Base-by-base conservation (phyloP, 495 filamentous ascomycete genomes). In the Neurospora tetraspora region DNA sequence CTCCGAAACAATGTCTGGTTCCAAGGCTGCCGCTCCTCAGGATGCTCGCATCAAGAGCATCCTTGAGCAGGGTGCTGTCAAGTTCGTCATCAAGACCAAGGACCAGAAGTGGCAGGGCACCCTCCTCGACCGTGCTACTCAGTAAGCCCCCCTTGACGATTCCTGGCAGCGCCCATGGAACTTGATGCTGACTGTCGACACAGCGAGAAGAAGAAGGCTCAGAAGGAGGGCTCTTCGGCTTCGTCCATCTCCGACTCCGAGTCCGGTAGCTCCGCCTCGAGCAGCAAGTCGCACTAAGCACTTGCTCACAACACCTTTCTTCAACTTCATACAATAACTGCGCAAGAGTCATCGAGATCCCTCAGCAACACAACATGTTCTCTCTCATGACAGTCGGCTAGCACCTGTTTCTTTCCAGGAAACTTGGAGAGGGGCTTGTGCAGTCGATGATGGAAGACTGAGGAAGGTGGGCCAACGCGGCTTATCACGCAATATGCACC, bases 31-130 rank as follows among this genome's bases (percentile, higher is more conserved):
- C 27, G 70, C 74, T 43, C 65, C 75, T 12, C 43, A 72, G 31
- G 75, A 80, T 37, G 14, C 69, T 31, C 77, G 77, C 38, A 39
- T 83, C 74, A 75, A 80, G 65, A n/a, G 78, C 39, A 72, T 78
- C 73, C 77, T 85, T 40, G 76, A 82, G 76, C 76, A 9, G 71
- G 78, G 78, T 73, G 78, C 76, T 38, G 59, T 85, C 74, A 77
- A 74, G 73, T 86, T 86, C 80, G 80, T 81, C 61, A 81, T 86
- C 74, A 82, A 78, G 78, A 79, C 83, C 6, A 79, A 79, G 65
- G 69, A 70, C 39, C 77, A 77, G 61, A 78, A 77, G 73, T 86
- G 82, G 80, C 68, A 79, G 47, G 83, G 82, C 78, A 80, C 78
- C 34, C 69, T 86, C 11, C 76, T 83, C 40, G 81, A 85, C 76